Percentiles rank a stretch among this genome's conserved stretches.
Evolutionary conservation across 1,284 basidiomycete species (phyloP).

Genomic region (Pterulicium gracile): DNA sequence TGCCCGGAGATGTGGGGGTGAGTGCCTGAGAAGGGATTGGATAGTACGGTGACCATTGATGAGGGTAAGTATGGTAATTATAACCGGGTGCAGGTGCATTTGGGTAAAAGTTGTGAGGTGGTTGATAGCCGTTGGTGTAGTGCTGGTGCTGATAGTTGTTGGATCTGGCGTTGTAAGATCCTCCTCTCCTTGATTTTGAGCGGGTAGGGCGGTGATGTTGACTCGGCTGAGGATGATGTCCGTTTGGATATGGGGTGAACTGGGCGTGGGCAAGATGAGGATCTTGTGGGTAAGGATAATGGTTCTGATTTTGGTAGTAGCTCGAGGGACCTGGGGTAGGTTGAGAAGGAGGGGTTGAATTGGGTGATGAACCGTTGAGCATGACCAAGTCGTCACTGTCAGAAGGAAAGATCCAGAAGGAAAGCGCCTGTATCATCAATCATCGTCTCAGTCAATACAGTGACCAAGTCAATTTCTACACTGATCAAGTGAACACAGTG

Average conservation of each 20-base stretch:
- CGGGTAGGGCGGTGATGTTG: background rate
- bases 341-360: background rate
- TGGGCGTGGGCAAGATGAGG: background rate
- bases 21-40: background rate
- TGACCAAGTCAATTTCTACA: background rate
- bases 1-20: background rate
- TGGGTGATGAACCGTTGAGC: background rate
- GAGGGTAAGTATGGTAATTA: background rate
- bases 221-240: background rate
- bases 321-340: background rate
- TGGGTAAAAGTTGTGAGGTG: background rate
- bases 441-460: background rate
- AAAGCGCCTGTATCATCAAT: background rate
- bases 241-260: background rate
- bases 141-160: background rate
- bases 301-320: background rate
- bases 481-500: too few species aligned
- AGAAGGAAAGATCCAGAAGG: background rate
- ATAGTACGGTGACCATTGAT: background rate
- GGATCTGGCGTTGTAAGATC: background rate
- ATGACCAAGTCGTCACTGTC: background rate
- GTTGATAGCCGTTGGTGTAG: background rate
- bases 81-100: background rate
- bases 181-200: background rate
- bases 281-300: background rate